Base-by-base conservation (phyloP, 1,284 basidiomycete species). In the Mycosarcoma maydis region DNA sequence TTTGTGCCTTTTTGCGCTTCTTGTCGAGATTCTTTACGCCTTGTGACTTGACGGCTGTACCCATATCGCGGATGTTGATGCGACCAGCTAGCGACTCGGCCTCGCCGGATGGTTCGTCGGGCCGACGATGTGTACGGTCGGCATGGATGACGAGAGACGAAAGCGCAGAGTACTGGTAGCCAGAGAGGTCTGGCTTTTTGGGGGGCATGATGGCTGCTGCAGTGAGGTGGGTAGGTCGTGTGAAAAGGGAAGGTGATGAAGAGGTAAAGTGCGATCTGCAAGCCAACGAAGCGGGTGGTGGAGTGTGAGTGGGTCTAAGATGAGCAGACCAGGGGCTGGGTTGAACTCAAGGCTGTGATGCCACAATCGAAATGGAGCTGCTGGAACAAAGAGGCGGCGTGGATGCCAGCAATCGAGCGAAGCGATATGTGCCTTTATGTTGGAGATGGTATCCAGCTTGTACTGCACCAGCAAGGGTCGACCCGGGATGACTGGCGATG, bases 11-110 rank as follows among this genome's bases (percentile, higher is more conserved):
- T 37, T 70, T 72, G 86, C 94, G 94, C 87, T 93, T 95, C 87
- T 95, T 95, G 50, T 94, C 91, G n/a, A 95, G 80, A 78, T 97
- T 92, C 80, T 94, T 94, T 33, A 94, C 91, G 0, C 87, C 88
- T 72, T 92, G 88, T 30, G 92, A 87, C 66, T 89, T 85, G 26
- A 92, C 92, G 20, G 93, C 88, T 39, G 92, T 92, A 42, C 95
- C 95, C 96, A 98, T 99, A 70, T 94, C 90, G 69, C 87, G 88
- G 9, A 89, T 87, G 85, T 93, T 90, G 72, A 98, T 97, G 36
- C 91, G 88, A 27, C 96, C 96, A 34, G 89, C 90, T 26, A 98
- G 88, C 13, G 94, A 90, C 52, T 95, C 96, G 16, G 94, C 92
- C 33, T 93, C 92, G 64, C 95, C 95, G 84, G 95, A 94, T 16